phyloP scores from a whole-genome alignment of 306 rosid genomes.

The Acacia crassicarpa region DNA sequence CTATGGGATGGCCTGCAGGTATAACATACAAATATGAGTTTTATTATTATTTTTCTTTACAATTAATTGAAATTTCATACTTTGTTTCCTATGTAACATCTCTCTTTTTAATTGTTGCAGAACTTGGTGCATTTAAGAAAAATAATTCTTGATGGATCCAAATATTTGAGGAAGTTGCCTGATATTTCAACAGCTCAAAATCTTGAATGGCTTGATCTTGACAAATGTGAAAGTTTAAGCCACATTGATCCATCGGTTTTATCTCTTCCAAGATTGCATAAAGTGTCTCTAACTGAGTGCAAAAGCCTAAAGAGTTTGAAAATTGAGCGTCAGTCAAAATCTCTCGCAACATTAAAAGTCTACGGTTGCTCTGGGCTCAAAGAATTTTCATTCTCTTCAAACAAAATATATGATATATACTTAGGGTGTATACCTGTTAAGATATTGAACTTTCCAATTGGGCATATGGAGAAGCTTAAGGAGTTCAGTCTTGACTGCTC shows the following conservation, averaged over 20 bases:
- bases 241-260: background rate
- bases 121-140: conserved; percentile 8
- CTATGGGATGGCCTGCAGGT: conserved; percentile 27
- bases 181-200: background rate
- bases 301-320: background rate
- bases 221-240: background rate
- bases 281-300: background rate
- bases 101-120: conserved; percentile 9
- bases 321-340: background rate
- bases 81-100: background rate
- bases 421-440: accelerated
- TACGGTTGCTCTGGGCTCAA: background rate
- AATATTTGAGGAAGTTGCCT: background rate
- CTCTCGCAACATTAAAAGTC: background rate
- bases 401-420: accelerated
- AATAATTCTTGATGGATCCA: background rate
- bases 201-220: background rate
- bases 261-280: background rate
- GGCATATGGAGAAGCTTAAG: background rate
- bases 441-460: background rate
- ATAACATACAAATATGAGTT: background rate
- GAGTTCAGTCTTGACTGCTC: background rate
- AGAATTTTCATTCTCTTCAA: background rate
- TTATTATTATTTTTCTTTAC: background rate
- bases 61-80: background rate